phyloP scores from a whole-genome alignment of 768 basidiomycete genomes.

The Coprinellus aureogranulatus region DNA sequence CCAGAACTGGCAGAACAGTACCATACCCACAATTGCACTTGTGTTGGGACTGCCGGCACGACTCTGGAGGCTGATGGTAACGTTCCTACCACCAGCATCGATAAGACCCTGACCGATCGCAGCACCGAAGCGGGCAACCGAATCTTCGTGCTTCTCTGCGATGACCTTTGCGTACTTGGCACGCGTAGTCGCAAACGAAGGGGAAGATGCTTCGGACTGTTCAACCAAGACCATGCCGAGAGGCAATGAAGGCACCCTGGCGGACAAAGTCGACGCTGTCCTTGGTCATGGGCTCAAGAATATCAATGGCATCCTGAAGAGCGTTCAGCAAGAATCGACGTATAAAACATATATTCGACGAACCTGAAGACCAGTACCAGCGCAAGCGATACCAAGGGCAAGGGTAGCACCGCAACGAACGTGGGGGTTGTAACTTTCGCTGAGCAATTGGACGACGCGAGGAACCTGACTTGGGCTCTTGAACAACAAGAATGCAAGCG shows the following conservation, averaged over 20 bases:
- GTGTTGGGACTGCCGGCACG: conserved; percentile 91
- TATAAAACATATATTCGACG: conserved; percentile 14
- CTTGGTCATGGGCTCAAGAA: conserved; percentile 97
- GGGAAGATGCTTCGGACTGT: conserved; percentile 87
- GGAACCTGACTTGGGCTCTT: conserved; percentile 96
- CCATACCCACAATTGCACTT: conserved; percentile 95
- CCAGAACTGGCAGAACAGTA: conserved; percentile 98
- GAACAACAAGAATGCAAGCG: conserved; percentile 94
- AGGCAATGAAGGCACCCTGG: conserved; percentile 93
- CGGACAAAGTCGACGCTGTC: conserved; percentile 98
- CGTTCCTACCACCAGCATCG: conserved; percentile 96
- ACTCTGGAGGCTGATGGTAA: conserved; percentile 90
- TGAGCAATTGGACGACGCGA: conserved; percentile 91
- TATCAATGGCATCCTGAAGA: conserved; percentile 86
- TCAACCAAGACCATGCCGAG: conserved; percentile 97
- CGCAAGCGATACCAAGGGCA: conserved; percentile 95
- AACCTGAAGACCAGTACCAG: conserved; percentile 92
- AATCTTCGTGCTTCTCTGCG: conserved; percentile 96
- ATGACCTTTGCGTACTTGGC: conserved; percentile 88
- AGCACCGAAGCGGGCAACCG: conserved; percentile 97
- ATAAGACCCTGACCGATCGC: conserved; percentile 95
- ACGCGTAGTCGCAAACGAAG: conserved; percentile 77
- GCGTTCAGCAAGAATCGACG: conserved; percentile 5
- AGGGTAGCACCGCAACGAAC: conserved; percentile 96
- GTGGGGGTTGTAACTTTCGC: conserved; percentile 98